Base-by-base conservation (phyloP, 768 basidiomycete genomes). In the Flagelloscypha sp. region DNA sequence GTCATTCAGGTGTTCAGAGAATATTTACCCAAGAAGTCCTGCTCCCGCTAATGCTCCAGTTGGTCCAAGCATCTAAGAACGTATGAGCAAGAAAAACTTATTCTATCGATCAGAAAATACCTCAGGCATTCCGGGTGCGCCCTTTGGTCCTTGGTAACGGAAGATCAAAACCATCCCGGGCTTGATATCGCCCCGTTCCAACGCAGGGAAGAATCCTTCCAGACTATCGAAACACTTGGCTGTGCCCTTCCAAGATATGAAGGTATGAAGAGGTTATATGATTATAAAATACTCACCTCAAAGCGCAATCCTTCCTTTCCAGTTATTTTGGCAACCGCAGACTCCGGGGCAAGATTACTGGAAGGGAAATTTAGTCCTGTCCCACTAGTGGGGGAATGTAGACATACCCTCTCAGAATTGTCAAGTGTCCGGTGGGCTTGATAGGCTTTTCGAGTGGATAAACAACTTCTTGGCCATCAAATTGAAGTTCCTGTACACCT, bases 81-180 rank as follows among this genome's bases (percentile, higher is more conserved):
- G 33, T 40, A 29, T 13, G 3, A n/a, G 24, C 47, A 15, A 49
- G 35, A 35, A 1, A 22, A 30, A 4, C 20, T 15, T 33, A 30
- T 36, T 29, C n/a, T 53, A 65, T 62, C 68, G 6, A 68, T 50
- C 68, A 69, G 12, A 11, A 33, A 52, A 24, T 37, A 74, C 74
- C 63, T 92, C 87, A 7, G 88, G 88, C 86, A 88, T 89, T 16
- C 88, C 88, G 18, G 86, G 89, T n/a, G 75, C 88, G 18, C 88
- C 87, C 54, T 84, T 88, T 1, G 89, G 87, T 9, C 88, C 88
- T 59, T 85, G 84, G 55, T 90, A 92, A 40, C 88, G 72, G 64
- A 92, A 81, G 29, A 92, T 77, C 39, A 89, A 62, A 25, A 84
- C 76, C 53, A 63, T 80, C 0, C 88, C 87, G 3, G 76, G 59